Base-by-base conservation (phyloP, 345 rosid genomes). In the Acer negundo region DNA sequence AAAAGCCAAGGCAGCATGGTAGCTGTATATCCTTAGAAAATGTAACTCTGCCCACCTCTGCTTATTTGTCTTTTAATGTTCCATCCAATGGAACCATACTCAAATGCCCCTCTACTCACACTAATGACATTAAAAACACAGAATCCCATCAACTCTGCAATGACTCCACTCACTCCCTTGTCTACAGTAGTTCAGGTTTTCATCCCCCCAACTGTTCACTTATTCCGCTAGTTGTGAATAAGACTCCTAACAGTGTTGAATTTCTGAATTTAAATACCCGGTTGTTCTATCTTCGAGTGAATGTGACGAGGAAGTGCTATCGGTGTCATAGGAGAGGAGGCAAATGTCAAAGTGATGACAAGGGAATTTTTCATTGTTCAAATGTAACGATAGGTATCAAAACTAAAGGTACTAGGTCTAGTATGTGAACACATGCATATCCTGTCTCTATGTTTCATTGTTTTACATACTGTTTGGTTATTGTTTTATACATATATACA, bases 11-110 rank as follows among this genome's bases (percentile, higher is more conserved):
- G 35, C 35, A 31, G 35, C 35, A 31, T 31, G 22, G 20, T 10
- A 5, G 56, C 22, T 86, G 88, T 47, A 47, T n/a, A 10, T 81
- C 80, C 71, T 81, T 82, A 42, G 77, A 80, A 22, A 72, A 47
- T 70, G 65, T 82, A 19, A 79, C 84, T 67, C 72, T 85, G 46
- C 82, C 88, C 28, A 12, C n/a, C 82, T 64, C 72, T 67, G 83
- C 35, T 31, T 31, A 31, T 31, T 31, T 31, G 35, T 58, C 64
- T 28, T 82, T 80, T 6, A 16, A 35, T 6, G 53, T 78, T 6
- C 11, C 1, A 1, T 0, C 6, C 0, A 38, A 79, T n/a, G 6
- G 42, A 42, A 67, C 68, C 70, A 26, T 87, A 76, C 79, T 75
- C 80, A 81, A 69, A 72, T 89, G 90, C 35, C 35, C 35, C 5